Evolutionary conservation across 2,329 filamentous ascomycete genomes (phyloP).

Genomic region (Exophiala sp.): DNA sequence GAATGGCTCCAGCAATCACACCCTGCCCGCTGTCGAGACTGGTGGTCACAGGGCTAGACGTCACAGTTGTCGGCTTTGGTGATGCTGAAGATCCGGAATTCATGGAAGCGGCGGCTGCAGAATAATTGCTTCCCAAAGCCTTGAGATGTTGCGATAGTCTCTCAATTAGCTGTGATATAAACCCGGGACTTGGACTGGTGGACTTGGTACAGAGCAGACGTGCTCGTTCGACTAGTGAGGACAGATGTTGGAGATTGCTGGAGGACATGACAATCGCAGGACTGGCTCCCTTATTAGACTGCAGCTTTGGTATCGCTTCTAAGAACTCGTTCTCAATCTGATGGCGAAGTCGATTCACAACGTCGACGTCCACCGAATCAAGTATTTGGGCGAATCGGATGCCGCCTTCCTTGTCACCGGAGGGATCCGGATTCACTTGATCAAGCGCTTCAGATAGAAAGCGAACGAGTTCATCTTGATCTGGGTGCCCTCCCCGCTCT

Average conservation of each 20-base stretch:
- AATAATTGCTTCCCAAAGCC: slow-evolving; percentile 8
- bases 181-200: slow-evolving; percentile 16
- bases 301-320: slow-evolving; percentile 29
- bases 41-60: slow-evolving; percentile 13
- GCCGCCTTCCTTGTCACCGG: not conserved
- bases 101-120: no score
- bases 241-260: slow-evolving; percentile 15
- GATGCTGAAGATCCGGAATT: no score
- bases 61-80: slow-evolving; percentile 6
- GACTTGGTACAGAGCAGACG: slow-evolving; percentile 20
- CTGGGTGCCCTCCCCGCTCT: slow-evolving; percentile 10
- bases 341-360: slow-evolving; percentile 36
- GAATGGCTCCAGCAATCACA: slow-evolving; percentile 2
- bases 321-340: slow-evolving; percentile 39
- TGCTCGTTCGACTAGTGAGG: slow-evolving; percentile 13
- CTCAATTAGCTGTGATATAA: slow-evolving; percentile 22
- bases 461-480: slow-evolving; percentile 22
- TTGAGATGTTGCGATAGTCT: slow-evolving; percentile 23
- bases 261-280: slow-evolving; percentile 13
- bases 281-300: slow-evolving; percentile 14
- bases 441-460: slow-evolving; percentile 30
- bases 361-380: slow-evolving; percentile 10
- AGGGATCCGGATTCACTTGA: slow-evolving; percentile 1
- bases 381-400: slow-evolving; percentile 15
- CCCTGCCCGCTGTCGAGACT: slow-evolving; percentile 8